Percentiles rank a stretch among this genome's conserved stretches.
Conservation (phyloP, 371 early-diverging fungal species). For the Lichtheimia corymbifera region DNA sequence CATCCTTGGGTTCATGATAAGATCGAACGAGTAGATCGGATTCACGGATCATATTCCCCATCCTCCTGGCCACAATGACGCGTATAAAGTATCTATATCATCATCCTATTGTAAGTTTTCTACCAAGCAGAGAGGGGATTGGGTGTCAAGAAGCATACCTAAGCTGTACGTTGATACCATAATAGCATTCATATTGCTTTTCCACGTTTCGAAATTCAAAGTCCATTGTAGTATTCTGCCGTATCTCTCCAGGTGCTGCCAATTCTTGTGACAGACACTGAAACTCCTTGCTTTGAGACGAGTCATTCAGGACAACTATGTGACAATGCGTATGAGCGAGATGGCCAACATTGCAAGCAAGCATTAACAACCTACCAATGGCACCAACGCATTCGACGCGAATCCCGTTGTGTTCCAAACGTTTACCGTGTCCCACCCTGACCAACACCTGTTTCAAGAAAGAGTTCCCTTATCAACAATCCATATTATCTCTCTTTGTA, state of each 20-base stretch:
- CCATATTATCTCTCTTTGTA: no score
- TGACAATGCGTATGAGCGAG: no score
- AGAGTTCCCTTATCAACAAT: neutral
- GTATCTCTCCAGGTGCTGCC: constrained; percentile 87
- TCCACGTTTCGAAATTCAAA: constrained; percentile 93
- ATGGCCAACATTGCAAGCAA: no score
- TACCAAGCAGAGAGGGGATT: no score
- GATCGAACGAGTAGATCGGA: constrained; percentile 91
- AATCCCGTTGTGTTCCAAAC: constrained; percentile 95
- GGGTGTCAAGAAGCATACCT: constrained; percentile 40
- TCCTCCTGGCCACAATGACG: constrained; percentile 78
- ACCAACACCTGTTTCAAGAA: constrained; percentile 67
- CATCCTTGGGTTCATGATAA: constrained; percentile 81
- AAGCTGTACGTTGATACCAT: constrained; percentile 89
- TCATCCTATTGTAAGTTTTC: neutral
- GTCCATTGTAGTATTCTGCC: constrained; percentile 72
- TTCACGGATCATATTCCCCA: constrained; percentile 74
- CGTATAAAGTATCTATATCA: constrained; percentile 77
- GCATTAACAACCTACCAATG: constrained; percentile 68
- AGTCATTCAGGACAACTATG: constrained; percentile 79
- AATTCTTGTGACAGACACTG: constrained; percentile 84
- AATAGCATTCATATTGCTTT: constrained; percentile 90
- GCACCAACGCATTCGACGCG: constrained; percentile 95
- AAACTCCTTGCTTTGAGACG: constrained; percentile 95
- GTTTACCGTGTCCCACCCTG: constrained; percentile 86